These are phyloP conservation scores for Phytomonas francai DNA, from an alignment of 208 protist genomes.

Conservation along the genomic window DNA sequence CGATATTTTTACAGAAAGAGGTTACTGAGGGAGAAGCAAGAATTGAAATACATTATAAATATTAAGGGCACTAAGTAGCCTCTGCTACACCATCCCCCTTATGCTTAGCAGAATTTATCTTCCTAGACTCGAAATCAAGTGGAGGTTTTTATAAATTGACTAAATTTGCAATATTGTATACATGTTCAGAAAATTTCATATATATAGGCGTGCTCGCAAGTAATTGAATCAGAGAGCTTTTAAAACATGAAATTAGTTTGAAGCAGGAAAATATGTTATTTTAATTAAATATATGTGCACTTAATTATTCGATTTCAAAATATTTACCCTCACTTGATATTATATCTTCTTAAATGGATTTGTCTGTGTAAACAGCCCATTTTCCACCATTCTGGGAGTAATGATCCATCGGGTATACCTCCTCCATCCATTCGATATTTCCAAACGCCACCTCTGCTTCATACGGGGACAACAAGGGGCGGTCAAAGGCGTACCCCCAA, in stretches of 20 bases:
- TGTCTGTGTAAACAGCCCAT: constrained; percentile 93
- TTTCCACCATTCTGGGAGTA: constrained; percentile 91
- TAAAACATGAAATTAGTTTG: constrained; percentile 1
- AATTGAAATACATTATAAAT: not conserved
- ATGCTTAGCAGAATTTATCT: not conserved
- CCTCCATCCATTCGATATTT: constrained; percentile 66
- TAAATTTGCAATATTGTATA: not conserved
- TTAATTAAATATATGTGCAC: not conserved
- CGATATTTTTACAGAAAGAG: not conserved
- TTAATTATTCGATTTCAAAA: not conserved
- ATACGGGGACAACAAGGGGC: constrained; percentile 95
- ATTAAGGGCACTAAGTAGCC: not conserved
- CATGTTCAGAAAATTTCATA: not conserved
- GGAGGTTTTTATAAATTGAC: not conserved
- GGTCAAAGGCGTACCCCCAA: constrained; percentile 97
- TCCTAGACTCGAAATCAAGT: not conserved
- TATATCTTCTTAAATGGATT: constrained; percentile 25
- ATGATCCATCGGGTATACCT: constrained; percentile 96
- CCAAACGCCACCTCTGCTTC: constrained; percentile 93
- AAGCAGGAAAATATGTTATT: constrained; percentile 2
- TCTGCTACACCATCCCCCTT: not conserved
- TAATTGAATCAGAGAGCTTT: not conserved
- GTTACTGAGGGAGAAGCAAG: not conserved
- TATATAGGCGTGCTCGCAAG: not conserved
- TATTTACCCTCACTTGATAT: constrained; percentile 7